Base-by-base conservation (phyloP, 1,284 basidiomycete species). In the Cryptococcus depauperatus region DNA sequence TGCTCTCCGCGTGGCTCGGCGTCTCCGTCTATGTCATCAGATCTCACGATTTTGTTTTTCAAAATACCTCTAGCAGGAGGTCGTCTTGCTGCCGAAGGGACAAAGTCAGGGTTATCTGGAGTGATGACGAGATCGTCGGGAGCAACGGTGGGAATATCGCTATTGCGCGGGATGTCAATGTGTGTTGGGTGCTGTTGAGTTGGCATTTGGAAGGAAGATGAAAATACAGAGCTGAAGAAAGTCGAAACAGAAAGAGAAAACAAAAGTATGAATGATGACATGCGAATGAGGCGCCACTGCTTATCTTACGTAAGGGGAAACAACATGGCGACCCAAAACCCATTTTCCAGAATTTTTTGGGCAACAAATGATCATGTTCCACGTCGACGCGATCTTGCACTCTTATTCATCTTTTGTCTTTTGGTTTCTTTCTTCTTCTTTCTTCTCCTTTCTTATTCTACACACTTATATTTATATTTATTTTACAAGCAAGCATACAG, bases 61-160 rank as follows among this genome's bases (percentile, higher is more conserved):
- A 70, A 53, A 22, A 70, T 70, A n/a, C 68, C 68, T 35, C 59
- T 53, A 0, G 63, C 35, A 10, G 66, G 66, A 1, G 61, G 48
- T 3, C 63, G 62, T 26, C 61, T 42, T 6, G 55, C 54, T 9
- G 55, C 52, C n/a, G 54, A 57, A 3, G 61, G 55, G 7, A 22
- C 21, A 37, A 22, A 37, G 35, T 22, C 35, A 18, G 45, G 40
- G 27, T 21, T 29, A 14, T 38, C 33, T 4, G 53, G 50, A 6
- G 49, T 44, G 35, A 41, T 38, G 23, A 48, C 22, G n/a, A 41
- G 22, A 25, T 49, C 51, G 14, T 43, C 47, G 1, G 48, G 51
- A 14, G 44, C 34, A 29, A 43, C 46, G 41, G 30, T n/a, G 35
- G 35, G 35, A 19, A 6, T 13, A 13, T 22, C 7, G 35, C 19